A percentile compares a stretch with the other conserved stretches of the same genome.
Conservation (phyloP, 106 monocot species). For the Triglochin maritima region DNA sequence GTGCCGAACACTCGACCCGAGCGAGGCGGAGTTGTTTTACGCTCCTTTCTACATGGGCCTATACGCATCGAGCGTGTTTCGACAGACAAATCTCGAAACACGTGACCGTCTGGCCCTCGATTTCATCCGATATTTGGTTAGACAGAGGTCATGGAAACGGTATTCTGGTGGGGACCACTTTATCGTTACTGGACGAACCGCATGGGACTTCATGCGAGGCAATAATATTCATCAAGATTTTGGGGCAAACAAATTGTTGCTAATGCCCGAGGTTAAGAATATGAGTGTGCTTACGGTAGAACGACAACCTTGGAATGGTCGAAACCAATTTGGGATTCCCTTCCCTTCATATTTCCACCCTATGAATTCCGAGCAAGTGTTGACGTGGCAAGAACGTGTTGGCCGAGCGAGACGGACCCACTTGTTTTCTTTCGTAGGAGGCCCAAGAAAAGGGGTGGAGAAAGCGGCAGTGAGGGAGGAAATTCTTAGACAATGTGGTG, state of each 20-base stretch:
- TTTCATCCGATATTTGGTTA: slow-evolving; percentile 12
- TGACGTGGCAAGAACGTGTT: slow-evolving; percentile 17
- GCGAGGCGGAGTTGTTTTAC: no score
- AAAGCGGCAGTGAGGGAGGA: slow-evolving; percentile 24
- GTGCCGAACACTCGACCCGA: no score
- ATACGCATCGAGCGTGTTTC: no score
- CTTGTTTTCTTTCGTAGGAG: slow-evolving; percentile 49
- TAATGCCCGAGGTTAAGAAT: slow-evolving; percentile 26
- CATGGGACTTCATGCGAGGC: slow-evolving; percentile 56
- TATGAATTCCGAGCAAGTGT: slow-evolving; percentile 11
- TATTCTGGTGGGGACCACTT: slow-evolving; percentile 41
- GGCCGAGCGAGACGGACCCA: slow-evolving; percentile 16
- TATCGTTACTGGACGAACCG: slow-evolving; percentile 38
- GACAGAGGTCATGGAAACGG: slow-evolving; percentile 7
- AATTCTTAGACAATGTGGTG: slow-evolving; percentile 34
- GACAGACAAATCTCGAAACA: no score
- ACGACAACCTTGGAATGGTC: slow-evolving; percentile 35
- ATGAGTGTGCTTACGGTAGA: slow-evolving; percentile 47
- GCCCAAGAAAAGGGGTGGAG: slow-evolving; percentile 19
- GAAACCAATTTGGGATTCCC: slow-evolving; percentile 42
- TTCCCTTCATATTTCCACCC: slow-evolving; percentile 61
- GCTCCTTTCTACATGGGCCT: no score
- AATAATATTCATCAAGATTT: slow-evolving; percentile 9
- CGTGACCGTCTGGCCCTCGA: slow-evolving; percentile 23
- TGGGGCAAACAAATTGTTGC: slow-evolving; percentile 34